Evolutionary conservation across 2,329 filamentous ascomycete species (phyloP).

Genomic region (Ophiostoma sp.): DNA sequence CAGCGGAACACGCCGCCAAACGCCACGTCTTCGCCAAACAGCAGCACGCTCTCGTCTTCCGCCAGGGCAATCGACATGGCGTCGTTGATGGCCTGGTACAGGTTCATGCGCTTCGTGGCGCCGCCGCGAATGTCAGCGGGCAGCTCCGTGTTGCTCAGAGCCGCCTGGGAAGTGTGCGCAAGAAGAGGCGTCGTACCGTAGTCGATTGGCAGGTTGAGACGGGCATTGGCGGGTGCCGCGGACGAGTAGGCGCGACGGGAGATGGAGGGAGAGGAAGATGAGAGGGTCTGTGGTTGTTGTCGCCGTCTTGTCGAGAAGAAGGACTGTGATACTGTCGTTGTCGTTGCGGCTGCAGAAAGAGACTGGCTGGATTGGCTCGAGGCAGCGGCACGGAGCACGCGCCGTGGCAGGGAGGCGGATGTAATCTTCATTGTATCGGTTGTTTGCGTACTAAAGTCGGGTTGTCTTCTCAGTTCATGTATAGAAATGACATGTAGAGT

Average conservation of each 20-base stretch:
- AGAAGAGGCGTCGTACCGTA: conserved; percentile 81
- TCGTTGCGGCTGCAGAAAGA: neutral
- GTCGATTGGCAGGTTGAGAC: conserved; percentile 83
- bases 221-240: conserved; percentile 56
- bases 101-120: conserved; percentile 82
- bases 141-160: conserved; percentile 72
- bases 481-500: too few relatives aligned
- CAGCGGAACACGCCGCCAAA: conserved; percentile 97
- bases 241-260: conserved; percentile 49
- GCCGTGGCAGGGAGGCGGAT: conserved; percentile 6
- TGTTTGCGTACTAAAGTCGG: neutral
- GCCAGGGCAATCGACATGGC: conserved; percentile 80
- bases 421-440: conserved; percentile 5
- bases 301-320: conserved; percentile 11
- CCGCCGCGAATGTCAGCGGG: conserved; percentile 60
- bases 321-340: neutral
- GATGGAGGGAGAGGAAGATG: too few relatives aligned
- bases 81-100: conserved; percentile 92
- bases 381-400: conserved; percentile 8
- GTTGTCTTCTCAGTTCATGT: too few relatives aligned
- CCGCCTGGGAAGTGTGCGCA: conserved; percentile 72
- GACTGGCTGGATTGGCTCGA: neutral
- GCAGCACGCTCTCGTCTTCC: conserved; percentile 78
- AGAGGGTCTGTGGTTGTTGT: neutral
- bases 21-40: conserved; percentile 96